These are phyloP conservation scores for Lachancea sp. DNA, from an alignment of 805 yeast genomes.

Conservation along the genomic window DNA sequence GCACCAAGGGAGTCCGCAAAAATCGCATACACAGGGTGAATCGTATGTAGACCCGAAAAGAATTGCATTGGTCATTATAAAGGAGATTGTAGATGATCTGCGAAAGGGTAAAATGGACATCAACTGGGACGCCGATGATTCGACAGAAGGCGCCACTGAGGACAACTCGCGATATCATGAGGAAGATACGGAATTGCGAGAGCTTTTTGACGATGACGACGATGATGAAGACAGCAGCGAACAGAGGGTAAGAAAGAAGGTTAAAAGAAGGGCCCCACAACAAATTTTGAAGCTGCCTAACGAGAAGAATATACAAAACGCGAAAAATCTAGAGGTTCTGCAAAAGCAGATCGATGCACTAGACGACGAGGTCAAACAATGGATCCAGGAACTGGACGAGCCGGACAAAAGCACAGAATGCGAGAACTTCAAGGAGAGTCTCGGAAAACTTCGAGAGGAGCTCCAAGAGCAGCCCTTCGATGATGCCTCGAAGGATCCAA, in stretches of 20 bases:
- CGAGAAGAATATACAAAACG: slow-evolving; percentile 11
- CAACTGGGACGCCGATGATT: slow-evolving; percentile 25
- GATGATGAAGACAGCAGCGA: slow-evolving; percentile 11
- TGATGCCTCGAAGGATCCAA: background rate
- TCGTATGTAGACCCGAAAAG: slow-evolving; percentile 18
- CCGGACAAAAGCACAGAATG: slow-evolving; percentile 2
- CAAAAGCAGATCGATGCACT: slow-evolving; percentile 20
- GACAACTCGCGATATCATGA: slow-evolving; percentile 12
- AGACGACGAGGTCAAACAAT: slow-evolving; percentile 22
- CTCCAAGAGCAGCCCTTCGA: slow-evolving; percentile 10
- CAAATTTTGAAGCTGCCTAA: slow-evolving; percentile 21
- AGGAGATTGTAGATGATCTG: slow-evolving; percentile 28
- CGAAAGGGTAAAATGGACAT: slow-evolving; percentile 22
- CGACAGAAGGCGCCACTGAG: slow-evolving; percentile 8
- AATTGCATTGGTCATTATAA: slow-evolving; percentile 22
- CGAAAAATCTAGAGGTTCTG: slow-evolving; percentile 13
- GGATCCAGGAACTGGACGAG: slow-evolving; percentile 21
- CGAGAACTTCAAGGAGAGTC: background rate
- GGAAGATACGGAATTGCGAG: slow-evolving; percentile 18
- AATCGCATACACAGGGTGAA: slow-evolving; percentile 7
- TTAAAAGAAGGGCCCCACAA: slow-evolving; percentile 1
- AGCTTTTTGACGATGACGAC: slow-evolving; percentile 17
- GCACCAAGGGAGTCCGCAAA: background rate
- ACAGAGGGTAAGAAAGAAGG: background rate
- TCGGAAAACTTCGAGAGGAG: background rate